A percentile compares a stretch with the other conserved stretches of the same genome.
These are phyloP conservation scores for Pythium phragmitis DNA, from an alignment of 352 stramenopile genomes.

Conservation along the genomic window DNA sequence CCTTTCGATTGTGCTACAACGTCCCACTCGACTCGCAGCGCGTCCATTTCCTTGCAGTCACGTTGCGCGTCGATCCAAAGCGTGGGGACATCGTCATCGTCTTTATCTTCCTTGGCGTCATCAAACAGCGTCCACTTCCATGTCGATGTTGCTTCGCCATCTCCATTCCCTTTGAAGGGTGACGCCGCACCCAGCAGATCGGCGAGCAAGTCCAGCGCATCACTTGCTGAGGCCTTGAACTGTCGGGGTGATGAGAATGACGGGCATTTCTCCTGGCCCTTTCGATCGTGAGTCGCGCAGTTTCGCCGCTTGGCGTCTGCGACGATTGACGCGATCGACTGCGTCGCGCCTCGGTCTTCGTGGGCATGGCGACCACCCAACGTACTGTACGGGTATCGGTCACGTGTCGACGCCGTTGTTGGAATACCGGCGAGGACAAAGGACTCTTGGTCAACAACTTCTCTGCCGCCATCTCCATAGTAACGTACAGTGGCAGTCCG, in stretches of 20 bases:
- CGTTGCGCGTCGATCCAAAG: conserved; percentile 76
- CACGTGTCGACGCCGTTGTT: not conserved
- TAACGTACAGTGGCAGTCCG: conserved; percentile 30
- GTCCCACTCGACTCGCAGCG: conserved; percentile 57
- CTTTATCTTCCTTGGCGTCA: conserved; percentile 14
- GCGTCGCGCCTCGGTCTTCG: not conserved
- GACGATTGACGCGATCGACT: not conserved
- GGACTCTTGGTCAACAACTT: conserved; percentile 50
- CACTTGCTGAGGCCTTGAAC: conserved; percentile 65
- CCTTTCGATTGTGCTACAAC: conserved; percentile 31
- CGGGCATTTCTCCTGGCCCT: conserved; percentile 38
- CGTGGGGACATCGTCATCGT: conserved; percentile 42
- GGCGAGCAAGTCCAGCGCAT: conserved; percentile 81
- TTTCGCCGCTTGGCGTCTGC: not conserved
- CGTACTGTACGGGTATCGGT: not conserved
- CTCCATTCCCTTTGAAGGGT: conserved; percentile 59
- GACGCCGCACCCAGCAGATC: conserved; percentile 69
- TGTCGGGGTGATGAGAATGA: conserved; percentile 28
- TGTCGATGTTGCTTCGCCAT: conserved; percentile 39
- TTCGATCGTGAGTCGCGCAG: not conserved
- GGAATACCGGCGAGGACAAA: conserved; percentile 37
- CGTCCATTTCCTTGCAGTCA: conserved; percentile 50
- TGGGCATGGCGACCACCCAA: not conserved
- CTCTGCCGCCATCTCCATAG: conserved; percentile 44
- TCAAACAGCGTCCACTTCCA: conserved; percentile 33